Conservation (phyloP, 495 filamentous ascomycete genomes). For the Penicillium roqueforti region DNA sequence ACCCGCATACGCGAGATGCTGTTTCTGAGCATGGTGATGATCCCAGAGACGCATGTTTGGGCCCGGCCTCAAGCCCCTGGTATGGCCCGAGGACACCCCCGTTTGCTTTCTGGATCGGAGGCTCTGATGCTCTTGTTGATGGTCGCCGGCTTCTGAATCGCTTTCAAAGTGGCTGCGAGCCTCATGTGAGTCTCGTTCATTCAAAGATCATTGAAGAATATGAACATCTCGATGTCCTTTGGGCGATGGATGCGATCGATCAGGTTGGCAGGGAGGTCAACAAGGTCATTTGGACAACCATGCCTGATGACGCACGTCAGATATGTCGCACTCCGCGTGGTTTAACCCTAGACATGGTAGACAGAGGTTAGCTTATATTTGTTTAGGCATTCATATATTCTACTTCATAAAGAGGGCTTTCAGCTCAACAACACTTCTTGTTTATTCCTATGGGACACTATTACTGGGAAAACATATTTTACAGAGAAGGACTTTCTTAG, state of each 20-base stretch:
- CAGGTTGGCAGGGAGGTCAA: constrained; percentile 78
- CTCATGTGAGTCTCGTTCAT: constrained; percentile 76
- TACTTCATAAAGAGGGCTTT: not conserved
- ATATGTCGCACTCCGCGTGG: constrained; percentile 60
- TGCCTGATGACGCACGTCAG: constrained; percentile 49
- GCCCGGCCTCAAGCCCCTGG: constrained; percentile 60
- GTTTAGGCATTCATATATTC: not conserved
- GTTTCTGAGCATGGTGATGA: constrained; percentile 18
- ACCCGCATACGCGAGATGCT: not conserved
- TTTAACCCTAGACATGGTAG: constrained; percentile 9
- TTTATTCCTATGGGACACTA: no score
- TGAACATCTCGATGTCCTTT: constrained; percentile 93
- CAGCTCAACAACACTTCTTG: not conserved
- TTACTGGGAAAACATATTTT: no score
- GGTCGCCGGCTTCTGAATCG: constrained; percentile 67
- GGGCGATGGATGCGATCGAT: constrained; percentile 87
- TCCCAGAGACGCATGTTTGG: constrained; percentile 18
- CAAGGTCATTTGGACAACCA: constrained; percentile 78
- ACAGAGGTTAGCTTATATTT: not conserved
- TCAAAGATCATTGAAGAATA: constrained; percentile 82
- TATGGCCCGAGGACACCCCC: constrained; percentile 77
- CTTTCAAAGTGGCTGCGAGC: constrained; percentile 75
- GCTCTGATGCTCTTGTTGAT: constrained; percentile 80
- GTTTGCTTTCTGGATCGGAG: constrained; percentile 85
- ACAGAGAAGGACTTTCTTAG: no score